Conservation (phyloP, 331 rosid species). For the Quercus phellos region DNA sequence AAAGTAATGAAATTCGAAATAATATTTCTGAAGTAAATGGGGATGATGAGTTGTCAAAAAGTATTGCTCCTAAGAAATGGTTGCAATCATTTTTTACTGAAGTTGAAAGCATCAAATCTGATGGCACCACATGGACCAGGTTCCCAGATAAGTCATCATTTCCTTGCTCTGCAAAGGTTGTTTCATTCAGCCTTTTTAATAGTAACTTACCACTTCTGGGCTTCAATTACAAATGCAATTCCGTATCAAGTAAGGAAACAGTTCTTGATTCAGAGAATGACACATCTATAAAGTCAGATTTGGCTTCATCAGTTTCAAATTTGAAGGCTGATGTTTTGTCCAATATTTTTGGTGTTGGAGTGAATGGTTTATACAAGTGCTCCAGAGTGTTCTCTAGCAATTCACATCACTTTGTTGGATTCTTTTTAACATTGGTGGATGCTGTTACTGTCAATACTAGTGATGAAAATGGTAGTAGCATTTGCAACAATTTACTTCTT, state of each 20-base stretch:
- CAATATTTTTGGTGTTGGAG: constrained; percentile 51
- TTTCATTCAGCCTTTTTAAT: constrained; percentile 70
- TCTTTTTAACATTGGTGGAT: constrained; percentile 49
- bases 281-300: constrained; percentile 21
- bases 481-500: constrained; percentile 51
- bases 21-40: constrained; percentile 6
- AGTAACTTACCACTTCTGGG: constrained; percentile 38
- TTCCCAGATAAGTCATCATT: constrained; percentile 63
- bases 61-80: constrained; percentile 48
- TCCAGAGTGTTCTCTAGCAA: constrained; percentile 70
- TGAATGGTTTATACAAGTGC: constrained; percentile 53
- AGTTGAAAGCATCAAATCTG: constrained; percentile 51
- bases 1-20: constrained; percentile 31
- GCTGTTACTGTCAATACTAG: constrained; percentile 20
- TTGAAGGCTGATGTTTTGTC: constrained; percentile 41
- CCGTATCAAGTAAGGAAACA: constrained; percentile 30
- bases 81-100: constrained; percentile 58
- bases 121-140: constrained; percentile 53
- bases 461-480: constrained; percentile 37
- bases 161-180: constrained; percentile 67
- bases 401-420: constrained; percentile 63
- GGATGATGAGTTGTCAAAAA: constrained; percentile 24
- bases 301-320: constrained; percentile 28
- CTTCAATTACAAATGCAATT: constrained; percentile 27
- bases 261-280: constrained; percentile 27